Conservation (phyloP, 768 basidiomycete genomes). For the Pisolithus orientalis region DNA sequence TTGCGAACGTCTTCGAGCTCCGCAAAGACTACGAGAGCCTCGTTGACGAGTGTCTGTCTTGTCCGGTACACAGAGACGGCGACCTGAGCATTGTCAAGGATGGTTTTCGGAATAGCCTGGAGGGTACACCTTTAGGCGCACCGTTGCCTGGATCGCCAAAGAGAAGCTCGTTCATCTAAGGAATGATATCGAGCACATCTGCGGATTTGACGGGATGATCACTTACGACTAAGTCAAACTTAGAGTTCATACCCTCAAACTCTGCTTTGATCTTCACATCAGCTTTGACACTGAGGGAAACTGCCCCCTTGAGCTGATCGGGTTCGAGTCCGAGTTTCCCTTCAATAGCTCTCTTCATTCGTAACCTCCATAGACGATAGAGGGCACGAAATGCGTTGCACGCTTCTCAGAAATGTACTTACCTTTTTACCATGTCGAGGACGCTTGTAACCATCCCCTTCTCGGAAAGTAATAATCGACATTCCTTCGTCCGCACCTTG, state of each 20-base stretch:
- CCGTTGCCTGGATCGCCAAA: background rate
- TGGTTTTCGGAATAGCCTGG: background rate
- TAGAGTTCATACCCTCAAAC: background rate
- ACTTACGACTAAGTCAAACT: background rate
- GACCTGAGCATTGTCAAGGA: background rate
- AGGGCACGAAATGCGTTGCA: background rate
- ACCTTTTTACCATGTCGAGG: background rate
- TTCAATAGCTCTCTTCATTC: constrained; percentile 11
- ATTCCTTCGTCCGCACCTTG: background rate
- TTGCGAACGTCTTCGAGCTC: background rate
- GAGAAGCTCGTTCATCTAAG: background rate
- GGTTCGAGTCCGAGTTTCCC: constrained; percentile 7
- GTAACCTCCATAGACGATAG: constrained; percentile 1
- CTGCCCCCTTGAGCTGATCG: constrained; percentile 11
- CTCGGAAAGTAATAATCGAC: background rate
- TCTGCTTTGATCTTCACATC: background rate
- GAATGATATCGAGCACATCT: background rate
- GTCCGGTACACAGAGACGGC: background rate
- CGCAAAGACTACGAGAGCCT: background rate
- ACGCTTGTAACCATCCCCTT: background rate
- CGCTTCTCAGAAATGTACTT: background rate
- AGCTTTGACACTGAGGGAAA: constrained; percentile 1
- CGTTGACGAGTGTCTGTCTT: background rate
- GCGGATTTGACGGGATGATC: background rate
- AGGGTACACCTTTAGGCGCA: background rate